Base-by-base conservation (phyloP, 2,329 filamentous ascomycete genomes). In the Escovopsis weberi region DNA sequence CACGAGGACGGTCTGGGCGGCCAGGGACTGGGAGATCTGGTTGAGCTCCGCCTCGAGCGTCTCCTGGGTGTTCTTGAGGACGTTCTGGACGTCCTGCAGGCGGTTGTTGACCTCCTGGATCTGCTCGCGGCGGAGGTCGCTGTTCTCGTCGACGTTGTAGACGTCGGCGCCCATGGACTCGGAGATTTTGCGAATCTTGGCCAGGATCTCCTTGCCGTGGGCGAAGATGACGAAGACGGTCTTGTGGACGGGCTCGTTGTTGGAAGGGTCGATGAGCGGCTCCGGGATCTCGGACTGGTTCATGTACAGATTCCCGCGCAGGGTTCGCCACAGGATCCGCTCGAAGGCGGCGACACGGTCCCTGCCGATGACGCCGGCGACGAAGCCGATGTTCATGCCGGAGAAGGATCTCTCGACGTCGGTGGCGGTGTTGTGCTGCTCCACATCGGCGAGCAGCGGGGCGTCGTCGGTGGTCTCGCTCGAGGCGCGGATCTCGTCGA, bases 201-300 rank as follows among this genome's bases (percentile, higher is more conserved):
- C 85, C 55, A 98, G 80, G 53, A 98, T 94, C 64, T 96, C 89
- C 65, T 94, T 94, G 59, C 91, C 91, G 57, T 98, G 91, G 11
- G 91, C 91, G 55, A 98, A 98, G 62, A 98, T 98, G 57, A 98
- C 89, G 57, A 98, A 98, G 43, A 98, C 91, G 54, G 95, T 98
- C 78, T 98, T 98, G 69, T 83, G 79, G 53, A 93, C 74, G 50
- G 85, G 73, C 65, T 96, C 89, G 60, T 96, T 95, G 67, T 78
- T 94, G 58, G 82, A 75, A 12, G 91, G 89, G 61, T 98, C 85
- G 59, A 94, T 73, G 53, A 98, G 82, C 33, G 85, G 79, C 61
- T 98, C 89, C 7, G 87, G 81, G 48, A 98, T 98, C 70, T 98
- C 91, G 35, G 89, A 89, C 69, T 98, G 93, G 66, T 98, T 98